Evolutionary conservation across 768 basidiomycete species (phyloP), one percentile per base, ranked within the genome.

Genomic region (Melanogaster broomeanus): DNA sequence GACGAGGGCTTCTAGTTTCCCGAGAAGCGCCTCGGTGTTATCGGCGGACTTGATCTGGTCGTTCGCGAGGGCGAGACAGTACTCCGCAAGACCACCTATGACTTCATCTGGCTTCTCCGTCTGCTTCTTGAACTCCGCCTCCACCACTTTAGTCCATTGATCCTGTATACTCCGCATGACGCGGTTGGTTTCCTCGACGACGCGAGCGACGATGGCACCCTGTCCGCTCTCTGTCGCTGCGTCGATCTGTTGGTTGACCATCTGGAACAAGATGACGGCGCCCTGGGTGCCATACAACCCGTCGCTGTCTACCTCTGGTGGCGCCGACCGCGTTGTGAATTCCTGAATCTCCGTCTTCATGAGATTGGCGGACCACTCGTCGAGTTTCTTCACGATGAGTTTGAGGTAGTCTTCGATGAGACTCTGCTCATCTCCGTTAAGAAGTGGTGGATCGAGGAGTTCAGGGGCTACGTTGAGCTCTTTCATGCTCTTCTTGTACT

Each of bases 1-100:
- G 5, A 98, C 95, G 42, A 98, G 82, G 2, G 89, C 84, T 71
- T 98, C 96, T 22, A 98, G 73, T 25, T 96, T 85, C 10, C 78
- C 84, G 21, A 90, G 82, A 3, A 98, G 78, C 2, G 87, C 82
- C 72, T 98, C 97, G 16, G 89, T 84, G 62, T 88, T 95, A 67
- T 98, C 95, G 11, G 96, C 97, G 11, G 87, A 90, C 70, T 95
- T 95, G 73, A 98, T 85, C 71, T 96, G 94, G 72, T 98, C 97
- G 72, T 98, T 98, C 48, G 95, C 95, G 24, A 98, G 82, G 13
- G 95, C 96, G 64, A 98, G 92, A 65, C 89, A 85, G 71, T 98
- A 98, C 72, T 98, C 96, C 48, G 93, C 93, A 35, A 99, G 74
- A 2, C 97, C 97, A 16, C 86, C 85, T 6, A 88, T 80, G 3